phyloP scores from a whole-genome alignment of 1,139 yeast species.

The Candida buenavistaensis region DNA sequence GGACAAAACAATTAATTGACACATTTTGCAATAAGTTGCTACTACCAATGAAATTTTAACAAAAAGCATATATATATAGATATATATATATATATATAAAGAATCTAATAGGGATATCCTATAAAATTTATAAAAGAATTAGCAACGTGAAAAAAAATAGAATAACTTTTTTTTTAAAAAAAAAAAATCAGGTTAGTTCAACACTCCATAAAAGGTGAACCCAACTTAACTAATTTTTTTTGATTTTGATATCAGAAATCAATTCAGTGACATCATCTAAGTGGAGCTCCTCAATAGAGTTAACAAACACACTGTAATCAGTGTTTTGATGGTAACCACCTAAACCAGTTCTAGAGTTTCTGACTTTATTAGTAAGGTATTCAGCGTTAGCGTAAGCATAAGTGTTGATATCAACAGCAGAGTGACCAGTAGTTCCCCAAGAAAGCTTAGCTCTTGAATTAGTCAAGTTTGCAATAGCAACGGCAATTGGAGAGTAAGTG shows the following conservation, averaged over 20 bases:
- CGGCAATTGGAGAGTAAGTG: conserved; percentile 16
- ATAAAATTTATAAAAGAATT: no score
- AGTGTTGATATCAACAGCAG: conserved; percentile 86
- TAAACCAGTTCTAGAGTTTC: conserved; percentile 36
- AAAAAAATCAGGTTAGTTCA: no score
- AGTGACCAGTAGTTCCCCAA: conserved; percentile 89
- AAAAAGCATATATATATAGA: neutral
- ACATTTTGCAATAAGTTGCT: neutral
- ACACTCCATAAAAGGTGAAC: no score
- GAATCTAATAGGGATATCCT: neutral
- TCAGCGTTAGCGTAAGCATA: conserved; percentile 67
- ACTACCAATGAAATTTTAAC: neutral
- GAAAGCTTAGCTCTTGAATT: conserved; percentile 74
- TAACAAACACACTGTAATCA: conserved; percentile 76
- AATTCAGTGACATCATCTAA: conserved; percentile 51
- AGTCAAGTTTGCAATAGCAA: conserved; percentile 59
- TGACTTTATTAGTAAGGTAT: conserved; percentile 36
- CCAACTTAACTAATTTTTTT: no score
- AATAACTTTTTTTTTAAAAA: neutral
- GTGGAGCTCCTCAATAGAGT: conserved; percentile 53
- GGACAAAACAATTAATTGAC: neutral
- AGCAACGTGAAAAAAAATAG: no score
- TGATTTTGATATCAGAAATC: conserved; percentile 31
- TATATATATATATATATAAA: neutral
- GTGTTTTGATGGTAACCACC: conserved; percentile 83